phyloP scores from a whole-genome alignment of 2,329 filamentous ascomycete genomes.

The Neurospora crassa region DNA sequence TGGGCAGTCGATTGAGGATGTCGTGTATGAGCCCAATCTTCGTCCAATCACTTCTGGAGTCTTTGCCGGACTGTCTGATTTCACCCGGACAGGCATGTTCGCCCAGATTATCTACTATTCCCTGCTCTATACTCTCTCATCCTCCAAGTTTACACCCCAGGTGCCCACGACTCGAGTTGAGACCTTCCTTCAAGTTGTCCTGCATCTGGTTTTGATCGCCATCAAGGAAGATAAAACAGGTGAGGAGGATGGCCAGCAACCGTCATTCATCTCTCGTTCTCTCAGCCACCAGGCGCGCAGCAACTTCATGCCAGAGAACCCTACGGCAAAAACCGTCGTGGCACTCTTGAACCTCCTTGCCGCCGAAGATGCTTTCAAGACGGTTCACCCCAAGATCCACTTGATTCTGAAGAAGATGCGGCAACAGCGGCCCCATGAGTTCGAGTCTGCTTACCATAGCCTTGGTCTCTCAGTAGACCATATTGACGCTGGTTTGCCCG shows the following conservation, averaged over 20 bases:
- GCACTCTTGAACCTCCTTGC: slow-evolving; percentile 53
- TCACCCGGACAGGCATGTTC: slow-evolving; percentile 79
- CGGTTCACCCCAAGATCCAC: slow-evolving; percentile 74
- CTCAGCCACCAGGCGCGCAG: slow-evolving; percentile 54
- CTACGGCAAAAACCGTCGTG: slow-evolving; percentile 51
- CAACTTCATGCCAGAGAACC: slow-evolving; percentile 49
- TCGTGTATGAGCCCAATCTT: slow-evolving; percentile 85
- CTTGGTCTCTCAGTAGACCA: slow-evolving; percentile 64
- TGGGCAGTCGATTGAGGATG: slow-evolving; percentile 68
- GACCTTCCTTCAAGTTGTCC: slow-evolving; percentile 80
- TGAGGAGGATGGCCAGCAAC: slow-evolving; percentile 39
- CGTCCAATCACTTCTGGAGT: slow-evolving; percentile 65
- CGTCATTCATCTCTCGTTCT: slow-evolving; percentile 66
- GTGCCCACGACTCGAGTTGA: slow-evolving; percentile 79
- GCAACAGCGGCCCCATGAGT: slow-evolving; percentile 67
- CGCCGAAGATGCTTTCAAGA: slow-evolving; percentile 64
- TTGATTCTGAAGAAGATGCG: slow-evolving; percentile 78
- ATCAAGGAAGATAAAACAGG: slow-evolving; percentile 68
- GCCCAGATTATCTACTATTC: slow-evolving; percentile 85
- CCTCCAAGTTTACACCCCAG: slow-evolving; percentile 56
- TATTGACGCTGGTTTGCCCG: slow-evolving; percentile 75
- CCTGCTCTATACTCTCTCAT: slow-evolving; percentile 68
- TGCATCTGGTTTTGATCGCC: slow-evolving; percentile 80
- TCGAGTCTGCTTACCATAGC: slow-evolving; percentile 56
- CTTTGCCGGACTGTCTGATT: slow-evolving; percentile 66